Base-by-base conservation (phyloP, 1,284 basidiomycete genomes). In the Violaceomyces palustris region DNA sequence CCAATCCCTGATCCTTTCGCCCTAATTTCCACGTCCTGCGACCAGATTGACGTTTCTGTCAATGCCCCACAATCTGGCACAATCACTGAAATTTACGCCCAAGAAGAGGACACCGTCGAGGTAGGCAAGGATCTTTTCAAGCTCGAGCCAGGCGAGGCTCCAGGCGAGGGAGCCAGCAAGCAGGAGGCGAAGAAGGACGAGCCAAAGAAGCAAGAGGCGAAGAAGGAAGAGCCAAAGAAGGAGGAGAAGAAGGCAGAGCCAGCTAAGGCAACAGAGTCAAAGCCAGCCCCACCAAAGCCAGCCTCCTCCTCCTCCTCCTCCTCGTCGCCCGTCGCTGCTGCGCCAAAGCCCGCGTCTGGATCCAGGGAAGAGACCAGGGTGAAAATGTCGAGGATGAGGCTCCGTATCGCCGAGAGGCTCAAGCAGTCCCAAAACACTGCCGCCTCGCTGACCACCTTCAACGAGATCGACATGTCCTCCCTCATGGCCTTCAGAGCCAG, bases 391-490 rank as follows among this genome's bases (percentile, higher is more conserved):
- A 58, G 70, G 19, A 98, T 98, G 94, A 88, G 93, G 52, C 80
- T 87, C 64, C 87, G 93, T 56, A 98, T 98, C 69, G 88, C 93
- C 36, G 90, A 94, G 77, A 88, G 93, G 48, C 82, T 98, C 73
- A 98, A 98, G 80, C 87, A 96, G 75, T 94, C 92, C 31, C 93
- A 98, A 77, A 97, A 97, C 76, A 83, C 90, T 11, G 94, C 93
- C 9, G 93, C 93, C 35, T 91, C 90, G 47, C 78, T 98, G 58
- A 98, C 94, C 40, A 98, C 93, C 33, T 98, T 98, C 82, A 97
- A 98, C 79, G 93, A 98, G 78, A 90, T 98, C 73, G 93, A 98
- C 79, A 98, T 98, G 93, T 91, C 88, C 34, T 85, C 85, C 35
- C 78, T 97, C 54, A 88, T 97, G 80, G 85, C 87, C 41, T 85